Base-by-base conservation (phyloP, 2,329 filamentous ascomycete species). In the Ceratocystis lukuohia region DNA sequence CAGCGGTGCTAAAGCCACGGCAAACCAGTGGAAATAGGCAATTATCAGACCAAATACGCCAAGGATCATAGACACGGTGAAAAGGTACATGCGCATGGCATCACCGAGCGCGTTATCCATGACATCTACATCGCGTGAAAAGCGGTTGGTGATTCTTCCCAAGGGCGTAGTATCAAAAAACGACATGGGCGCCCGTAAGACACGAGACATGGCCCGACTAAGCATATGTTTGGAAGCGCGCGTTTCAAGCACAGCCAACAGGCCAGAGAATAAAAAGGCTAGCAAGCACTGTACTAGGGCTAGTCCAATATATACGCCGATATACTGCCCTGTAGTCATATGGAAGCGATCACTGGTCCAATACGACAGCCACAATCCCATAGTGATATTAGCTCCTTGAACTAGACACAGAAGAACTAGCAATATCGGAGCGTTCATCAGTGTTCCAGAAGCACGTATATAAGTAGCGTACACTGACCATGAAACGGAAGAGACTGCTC, bases 111-210 rank as follows among this genome's bases (percentile, higher is more conserved):
- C 90, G 74, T 96, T 96, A 77, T 97, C 94, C 91, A 97, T 95
- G 66, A 94, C 90, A 72, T 96, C 91, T 50, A 97, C 89, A 72
- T 99, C 94, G 71, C 93, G 88, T 41, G 91, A 95, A 76, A 97
- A 97, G 17, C 94, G 89, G 74, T 97, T 97, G 25, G 91, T 96
- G 74, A 97, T 96, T 46, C 93, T 88, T 22, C 94, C 94, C 0
- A 97, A 82, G 0, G 94, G 94, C 0, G 94, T 97, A 0, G 94
- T 97, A 72, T 99, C 94, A 77, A 97, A 97, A 77, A 97, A 97
- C 3, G 89, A 88, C 91, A 87, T 86, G n/a, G 84, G 84, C 2
- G 84, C 84, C 30, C 84, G 80, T n/a, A 87, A 77, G 0, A 94
- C 90, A 17, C 89, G 82, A 7, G 81, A 84, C 71, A 97, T 89